Evolutionary conservation across 495 filamentous ascomycete species (phyloP), one percentile per base, ranked within the genome.

Genomic region (Staphylotrichum longicolle): DNA sequence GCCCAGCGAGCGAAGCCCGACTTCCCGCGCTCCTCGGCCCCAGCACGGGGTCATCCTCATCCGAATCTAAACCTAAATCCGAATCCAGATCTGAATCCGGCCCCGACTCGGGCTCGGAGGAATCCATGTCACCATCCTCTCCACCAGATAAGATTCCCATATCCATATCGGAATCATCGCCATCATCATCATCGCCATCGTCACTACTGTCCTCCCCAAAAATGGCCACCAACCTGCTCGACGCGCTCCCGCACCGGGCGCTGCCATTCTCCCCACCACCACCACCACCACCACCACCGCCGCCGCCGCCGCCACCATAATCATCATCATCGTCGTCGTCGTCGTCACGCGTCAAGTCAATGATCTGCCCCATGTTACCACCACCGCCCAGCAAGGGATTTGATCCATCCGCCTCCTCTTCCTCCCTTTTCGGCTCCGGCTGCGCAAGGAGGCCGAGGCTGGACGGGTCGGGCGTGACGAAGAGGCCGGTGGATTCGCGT

Each of bases 391-490:
- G 1, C 20, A 27, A 27, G 20, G 20, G 20, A 27, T 27, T 27
- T 27, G 1, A 27, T 27, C 20, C 20, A 27, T 27, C 20, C n/a
- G 11, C 46, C 20, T 3, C 20, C 46, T 48, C 46, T 10, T 37
- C 33, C 27, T 51, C 49, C 5, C 40, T 14, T 27, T 27, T 27
- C 0, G 20, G 20, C 20, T 27, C 20, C 0, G 0, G 20, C 20
- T 27, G 20, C 20, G 20, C 20, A 27, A 27, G 20, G 20, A 27
- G 20, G 1, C 20, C 20, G 20, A 27, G 20, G 20, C 20, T 27
- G 10, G 53, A 34, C 10, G 63, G 54, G 10, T n/a, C 46, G 7
- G 57, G 57, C 15, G 64, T 57, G 20, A 66, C 64, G 34, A 63
- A 66, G 1, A 63, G 46, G 12, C 56, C 34, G 34, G 8, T 51